phyloP scores from a whole-genome alignment of 129 eudicot species.

The Logfia minima region DNA sequence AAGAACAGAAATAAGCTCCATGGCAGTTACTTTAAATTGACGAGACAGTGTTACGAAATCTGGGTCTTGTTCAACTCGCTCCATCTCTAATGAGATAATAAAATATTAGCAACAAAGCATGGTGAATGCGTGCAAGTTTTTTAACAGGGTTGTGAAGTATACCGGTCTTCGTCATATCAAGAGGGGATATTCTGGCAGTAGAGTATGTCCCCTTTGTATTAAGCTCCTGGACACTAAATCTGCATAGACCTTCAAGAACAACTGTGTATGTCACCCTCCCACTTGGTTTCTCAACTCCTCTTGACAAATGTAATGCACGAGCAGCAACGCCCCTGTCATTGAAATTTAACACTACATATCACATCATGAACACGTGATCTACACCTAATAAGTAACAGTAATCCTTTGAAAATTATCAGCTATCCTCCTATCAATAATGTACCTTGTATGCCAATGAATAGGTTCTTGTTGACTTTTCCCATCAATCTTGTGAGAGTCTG shows the following conservation, averaged over 20 bases:
- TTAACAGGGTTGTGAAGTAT: constrained; percentile 18
- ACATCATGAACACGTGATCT: constrained; percentile 22
- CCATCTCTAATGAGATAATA: constrained; percentile 67
- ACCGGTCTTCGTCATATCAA: constrained; percentile 89
- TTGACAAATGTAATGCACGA: constrained; percentile 93
- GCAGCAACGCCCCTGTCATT: constrained; percentile 93
- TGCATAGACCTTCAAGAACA: constrained; percentile 96
- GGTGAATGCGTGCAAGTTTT: neutral
- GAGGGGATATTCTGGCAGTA: constrained; percentile 82
- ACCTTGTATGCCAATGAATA: constrained; percentile 97
- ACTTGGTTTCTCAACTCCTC: constrained; percentile 99
- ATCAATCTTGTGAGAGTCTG: constrained; percentile 63
- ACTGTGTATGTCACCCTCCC: constrained; percentile 97
- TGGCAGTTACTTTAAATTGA: constrained; percentile 89
- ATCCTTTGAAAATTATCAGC: neutral
- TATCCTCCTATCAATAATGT: constrained; percentile 11
- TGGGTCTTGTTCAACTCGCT: constrained; percentile 92
- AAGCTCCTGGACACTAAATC: constrained; percentile 89
- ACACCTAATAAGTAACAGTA: neutral
- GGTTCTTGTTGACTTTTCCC: constrained; percentile 79
- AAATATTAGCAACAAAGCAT: constrained; percentile 36
- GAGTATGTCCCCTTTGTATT: constrained; percentile 85
- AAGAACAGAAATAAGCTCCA: constrained; percentile 93
- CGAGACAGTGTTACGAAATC: constrained; percentile 81
- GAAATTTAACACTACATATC: constrained; percentile 23